A percentile compares a stretch with the other conserved stretches of the same genome.
phyloP scores from a whole-genome alignment of 2,329 filamentous ascomycete species.

The Tolypocladium ovalisporum region DNA sequence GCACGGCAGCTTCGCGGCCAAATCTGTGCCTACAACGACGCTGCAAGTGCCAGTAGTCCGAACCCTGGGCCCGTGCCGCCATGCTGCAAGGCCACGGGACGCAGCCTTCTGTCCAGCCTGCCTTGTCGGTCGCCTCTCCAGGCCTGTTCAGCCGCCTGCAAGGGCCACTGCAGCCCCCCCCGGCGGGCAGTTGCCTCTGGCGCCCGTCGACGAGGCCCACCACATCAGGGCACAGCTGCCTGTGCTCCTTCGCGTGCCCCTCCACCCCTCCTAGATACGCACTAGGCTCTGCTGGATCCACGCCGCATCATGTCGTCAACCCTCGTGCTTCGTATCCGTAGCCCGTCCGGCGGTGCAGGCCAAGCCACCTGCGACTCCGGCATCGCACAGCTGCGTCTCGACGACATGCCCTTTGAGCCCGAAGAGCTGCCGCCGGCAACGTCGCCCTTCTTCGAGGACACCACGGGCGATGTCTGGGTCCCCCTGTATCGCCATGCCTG shows the following conservation, averaged over 20 bases:
- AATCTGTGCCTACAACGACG: no score
- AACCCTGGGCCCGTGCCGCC: background rate
- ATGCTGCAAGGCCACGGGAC: background rate
- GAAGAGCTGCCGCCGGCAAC: slow-evolving; percentile 15
- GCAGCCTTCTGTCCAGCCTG: background rate
- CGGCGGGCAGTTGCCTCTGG: background rate
- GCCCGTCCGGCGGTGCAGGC: background rate
- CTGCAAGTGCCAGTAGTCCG: no score
- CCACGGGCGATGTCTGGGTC: slow-evolving; percentile 29
- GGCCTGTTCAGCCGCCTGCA: background rate
- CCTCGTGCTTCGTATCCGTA: background rate
- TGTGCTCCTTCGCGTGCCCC: background rate
- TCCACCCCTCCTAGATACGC: background rate
- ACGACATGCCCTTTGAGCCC: slow-evolving; percentile 16
- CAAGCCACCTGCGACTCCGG: no score
- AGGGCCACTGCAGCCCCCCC: background rate
- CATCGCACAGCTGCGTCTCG: background rate
- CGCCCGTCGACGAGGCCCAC: background rate
- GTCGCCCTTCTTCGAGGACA: slow-evolving; percentile 15
- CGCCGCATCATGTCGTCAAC: background rate
- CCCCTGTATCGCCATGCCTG: slow-evolving; percentile 47
- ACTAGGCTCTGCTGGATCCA: background rate
- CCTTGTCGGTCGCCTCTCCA: background rate
- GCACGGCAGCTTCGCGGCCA: no score
- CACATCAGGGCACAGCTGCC: background rate